These are phyloP conservation scores for Rhizopus stolonifer DNA, from an alignment of 371 early-diverging fungal genomes.

Conservation along the genomic window DNA sequence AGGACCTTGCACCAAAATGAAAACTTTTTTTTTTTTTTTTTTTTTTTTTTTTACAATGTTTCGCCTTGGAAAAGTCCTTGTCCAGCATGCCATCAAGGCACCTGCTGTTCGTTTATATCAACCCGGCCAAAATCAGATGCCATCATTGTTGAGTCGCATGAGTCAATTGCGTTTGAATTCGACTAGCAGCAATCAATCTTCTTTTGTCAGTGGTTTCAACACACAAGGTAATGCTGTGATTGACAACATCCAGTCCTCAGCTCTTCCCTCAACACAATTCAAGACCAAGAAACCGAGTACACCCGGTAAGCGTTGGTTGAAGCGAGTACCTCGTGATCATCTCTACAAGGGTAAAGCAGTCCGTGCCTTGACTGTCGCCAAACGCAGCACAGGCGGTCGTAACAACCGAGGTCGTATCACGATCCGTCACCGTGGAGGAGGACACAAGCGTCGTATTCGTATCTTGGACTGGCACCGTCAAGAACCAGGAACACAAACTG, in stretches of 20 bases:
- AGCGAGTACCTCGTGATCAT: conserved; percentile 87
- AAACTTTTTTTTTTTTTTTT: conserved; percentile 6
- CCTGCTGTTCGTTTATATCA: conserved; percentile 15
- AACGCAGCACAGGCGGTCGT: conserved; percentile 83
- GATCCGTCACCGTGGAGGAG: conserved; percentile 93
- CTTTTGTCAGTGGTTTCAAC: conserved; percentile 41
- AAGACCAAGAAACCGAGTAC: conserved; percentile 92
- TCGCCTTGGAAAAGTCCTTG: conserved; percentile 22
- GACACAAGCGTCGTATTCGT: conserved; percentile 88
- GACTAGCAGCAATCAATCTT: conserved; percentile 1
- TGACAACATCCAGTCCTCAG: conserved; percentile 23
- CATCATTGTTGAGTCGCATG: conserved; percentile 13
- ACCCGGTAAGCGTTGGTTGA: conserved; percentile 86
- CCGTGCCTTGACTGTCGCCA: conserved; percentile 78
- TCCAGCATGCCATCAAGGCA: conserved; percentile 15
- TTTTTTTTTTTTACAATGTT: conserved; percentile 9
- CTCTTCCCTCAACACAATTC: conserved; percentile 58
- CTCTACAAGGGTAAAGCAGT: conserved; percentile 91
- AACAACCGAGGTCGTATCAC: conserved; percentile 92
- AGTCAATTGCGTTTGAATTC: conserved; percentile 20
- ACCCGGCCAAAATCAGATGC: conserved; percentile 3
- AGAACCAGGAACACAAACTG: conserved; percentile 76
- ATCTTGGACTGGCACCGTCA: conserved; percentile 85
- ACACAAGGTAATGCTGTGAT: conserved; percentile 40
- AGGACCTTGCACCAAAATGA: neutral